A percentile compares a stretch with the other conserved stretches of the same genome.
phyloP scores from a whole-genome alignment of 2,329 filamentous ascomycete species.

The Pseudogymnoascus sp. region DNA sequence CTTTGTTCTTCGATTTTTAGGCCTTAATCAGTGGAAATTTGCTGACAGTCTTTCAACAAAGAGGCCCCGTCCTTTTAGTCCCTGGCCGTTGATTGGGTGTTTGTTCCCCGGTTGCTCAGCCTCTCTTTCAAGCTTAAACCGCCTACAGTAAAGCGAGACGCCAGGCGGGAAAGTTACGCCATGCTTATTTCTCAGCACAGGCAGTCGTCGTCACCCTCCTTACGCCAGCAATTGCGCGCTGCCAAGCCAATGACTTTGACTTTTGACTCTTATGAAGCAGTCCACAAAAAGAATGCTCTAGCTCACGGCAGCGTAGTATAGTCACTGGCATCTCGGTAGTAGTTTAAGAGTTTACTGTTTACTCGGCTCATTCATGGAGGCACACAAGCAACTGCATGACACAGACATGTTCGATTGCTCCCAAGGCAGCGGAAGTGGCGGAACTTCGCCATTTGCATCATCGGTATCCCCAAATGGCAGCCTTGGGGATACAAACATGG shows the following conservation, averaged over 20 bases:
- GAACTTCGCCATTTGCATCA: not conserved
- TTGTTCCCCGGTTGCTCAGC: not conserved
- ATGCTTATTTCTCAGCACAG: slow-evolving; percentile 2
- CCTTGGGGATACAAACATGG: not conserved
- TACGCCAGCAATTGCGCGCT: not conserved
- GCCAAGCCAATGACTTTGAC: not conserved
- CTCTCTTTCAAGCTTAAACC: not conserved
- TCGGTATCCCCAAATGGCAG: not conserved
- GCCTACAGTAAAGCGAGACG: not conserved
- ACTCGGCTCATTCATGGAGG: not conserved
- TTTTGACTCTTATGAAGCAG: not conserved
- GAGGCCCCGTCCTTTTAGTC: not conserved
- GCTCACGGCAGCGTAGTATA: not conserved
- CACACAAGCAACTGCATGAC: not conserved
- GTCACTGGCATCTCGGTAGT: not conserved
- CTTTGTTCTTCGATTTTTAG: too few species aligned
- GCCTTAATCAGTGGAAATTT: not conserved
- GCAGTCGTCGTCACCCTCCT: not conserved
- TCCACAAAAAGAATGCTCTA: slow-evolving; percentile 2
- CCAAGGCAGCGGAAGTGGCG: not conserved
- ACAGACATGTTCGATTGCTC: not conserved
- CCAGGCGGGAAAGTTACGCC: not conserved
- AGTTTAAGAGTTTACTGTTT: not conserved
- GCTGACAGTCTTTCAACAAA: not conserved
- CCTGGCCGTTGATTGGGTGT: not conserved